Conservation (phyloP, 2,329 filamentous ascomycete genomes). For the Alternaria brassicae region DNA sequence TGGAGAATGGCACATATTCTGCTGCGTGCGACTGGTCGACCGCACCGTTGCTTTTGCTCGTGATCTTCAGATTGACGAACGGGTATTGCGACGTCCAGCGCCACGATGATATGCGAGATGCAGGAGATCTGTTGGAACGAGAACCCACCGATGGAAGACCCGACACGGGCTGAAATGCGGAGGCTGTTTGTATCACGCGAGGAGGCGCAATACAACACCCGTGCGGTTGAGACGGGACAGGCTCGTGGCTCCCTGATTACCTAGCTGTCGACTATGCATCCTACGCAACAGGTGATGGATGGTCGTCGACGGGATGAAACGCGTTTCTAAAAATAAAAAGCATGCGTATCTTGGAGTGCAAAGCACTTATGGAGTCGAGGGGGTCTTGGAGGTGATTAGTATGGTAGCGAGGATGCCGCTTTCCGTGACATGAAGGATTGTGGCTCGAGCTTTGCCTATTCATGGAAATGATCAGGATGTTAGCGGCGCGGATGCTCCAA, state of each 20-base stretch:
- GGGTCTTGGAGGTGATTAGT: not conserved
- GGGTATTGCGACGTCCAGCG: slow-evolving; percentile 4
- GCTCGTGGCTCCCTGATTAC: not conserved
- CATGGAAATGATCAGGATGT: not conserved
- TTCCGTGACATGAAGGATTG: not conserved
- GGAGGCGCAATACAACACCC: not conserved
- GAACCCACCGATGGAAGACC: not conserved
- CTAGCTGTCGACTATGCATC: not conserved
- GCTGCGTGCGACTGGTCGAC: not conserved
- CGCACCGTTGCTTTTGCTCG: slow-evolving; percentile 10
- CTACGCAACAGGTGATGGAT: not conserved
- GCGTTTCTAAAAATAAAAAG: slow-evolving; percentile 8
- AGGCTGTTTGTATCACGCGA: not conserved
- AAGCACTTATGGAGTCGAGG: not conserved
- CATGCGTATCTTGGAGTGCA: not conserved
- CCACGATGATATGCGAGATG: not conserved
- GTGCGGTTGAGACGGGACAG: not conserved
- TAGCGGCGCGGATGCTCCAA: slow-evolving; percentile 1
- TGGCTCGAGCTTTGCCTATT: slow-evolving; percentile 4
- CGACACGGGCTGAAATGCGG: not conserved
- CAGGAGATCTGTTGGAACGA: slow-evolving; percentile 1
- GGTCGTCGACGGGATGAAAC: slow-evolving; percentile 6
- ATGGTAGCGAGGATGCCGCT: not conserved
- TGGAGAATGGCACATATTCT: not conserved
- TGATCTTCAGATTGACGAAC: slow-evolving; percentile 8